Evolutionary conservation across 805 yeast genomes (phyloP).

Genomic region (Wickerhamomyces mucosus): DNA sequence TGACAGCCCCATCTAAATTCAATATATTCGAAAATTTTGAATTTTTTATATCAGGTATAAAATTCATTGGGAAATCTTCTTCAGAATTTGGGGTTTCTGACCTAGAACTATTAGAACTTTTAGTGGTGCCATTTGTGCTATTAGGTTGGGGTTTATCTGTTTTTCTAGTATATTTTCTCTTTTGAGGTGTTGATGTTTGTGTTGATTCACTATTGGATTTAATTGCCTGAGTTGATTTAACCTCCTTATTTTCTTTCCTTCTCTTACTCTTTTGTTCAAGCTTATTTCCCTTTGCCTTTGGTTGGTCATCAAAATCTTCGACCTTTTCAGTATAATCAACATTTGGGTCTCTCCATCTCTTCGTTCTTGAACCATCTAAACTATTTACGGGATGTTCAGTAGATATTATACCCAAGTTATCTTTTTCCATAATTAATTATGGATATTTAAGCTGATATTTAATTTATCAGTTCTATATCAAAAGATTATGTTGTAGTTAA

Average conservation of each 20-base stretch:
- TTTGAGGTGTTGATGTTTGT: neutral
- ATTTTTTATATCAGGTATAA: slow-evolving; percentile 13
- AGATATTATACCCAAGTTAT: no score
- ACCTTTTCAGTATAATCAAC: slow-evolving; percentile 18
- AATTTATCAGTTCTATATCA: no score
- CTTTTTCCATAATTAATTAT: no score
- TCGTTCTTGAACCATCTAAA: no score
- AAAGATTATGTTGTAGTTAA: no score
- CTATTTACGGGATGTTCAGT: no score
- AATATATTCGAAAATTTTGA: slow-evolving; percentile 25
- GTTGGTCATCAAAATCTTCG: slow-evolving; percentile 1
- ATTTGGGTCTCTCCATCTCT: slow-evolving; percentile 18
- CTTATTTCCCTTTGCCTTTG: slow-evolving; percentile 5
- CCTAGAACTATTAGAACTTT: slow-evolving; percentile 4
- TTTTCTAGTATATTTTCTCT: slow-evolving; percentile 2
- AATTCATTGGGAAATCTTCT: slow-evolving; percentile 15
- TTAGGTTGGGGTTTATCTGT: slow-evolving; percentile 2
- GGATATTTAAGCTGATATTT: no score
- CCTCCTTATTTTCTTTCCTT: neutral
- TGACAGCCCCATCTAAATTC: slow-evolving; percentile 29
- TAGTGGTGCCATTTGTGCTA: slow-evolving; percentile 1
- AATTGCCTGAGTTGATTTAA: neutral
- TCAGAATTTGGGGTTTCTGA: slow-evolving; percentile 8
- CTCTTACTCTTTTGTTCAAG: slow-evolving; percentile 1
- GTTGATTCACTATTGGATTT: neutral